Evolutionary conservation across 2,329 filamentous ascomycete species (phyloP).

Genomic region (Berkeleyomyces basicola): DNA sequence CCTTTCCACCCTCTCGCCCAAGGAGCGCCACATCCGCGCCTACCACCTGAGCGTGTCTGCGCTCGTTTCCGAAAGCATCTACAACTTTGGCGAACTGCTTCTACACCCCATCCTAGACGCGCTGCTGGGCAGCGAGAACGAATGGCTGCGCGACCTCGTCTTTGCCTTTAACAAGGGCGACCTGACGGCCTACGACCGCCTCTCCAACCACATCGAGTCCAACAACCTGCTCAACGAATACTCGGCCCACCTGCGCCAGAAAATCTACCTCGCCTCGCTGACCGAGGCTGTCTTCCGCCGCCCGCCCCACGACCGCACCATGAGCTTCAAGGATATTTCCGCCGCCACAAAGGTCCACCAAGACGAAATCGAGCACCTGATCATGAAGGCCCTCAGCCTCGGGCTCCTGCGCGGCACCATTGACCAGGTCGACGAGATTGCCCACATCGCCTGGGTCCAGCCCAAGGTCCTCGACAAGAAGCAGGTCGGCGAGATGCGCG

Average conservation of each 20-base stretch:
- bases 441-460: slow-evolving; percentile 96
- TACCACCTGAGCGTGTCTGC: slow-evolving; percentile 89
- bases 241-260: slow-evolving; percentile 75
- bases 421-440: slow-evolving; percentile 87
- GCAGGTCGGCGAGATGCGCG: slow-evolving; percentile 86
- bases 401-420: slow-evolving; percentile 83
- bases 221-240: slow-evolving; percentile 68
- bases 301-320: slow-evolving; percentile 84
- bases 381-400: slow-evolving; percentile 97
- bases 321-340: slow-evolving; percentile 79
- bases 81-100: slow-evolving; percentile 98
- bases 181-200: slow-evolving; percentile 66
- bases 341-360: slow-evolving; percentile 82
- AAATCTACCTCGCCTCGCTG: slow-evolving; percentile 91
- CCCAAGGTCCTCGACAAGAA: slow-evolving; percentile 92
- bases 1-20: slow-evolving; percentile 51
- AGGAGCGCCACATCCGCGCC: slow-evolving; percentile 66
- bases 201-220: slow-evolving; percentile 65
- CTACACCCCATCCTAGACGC: slow-evolving; percentile 90
- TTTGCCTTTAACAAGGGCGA: slow-evolving; percentile 97
- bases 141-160: slow-evolving; percentile 88
- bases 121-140: slow-evolving; percentile 50
- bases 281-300: slow-evolving; percentile 94
- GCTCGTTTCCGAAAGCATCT: slow-evolving; percentile 84
- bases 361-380: slow-evolving; percentile 89